phyloP scores from a whole-genome alignment of 345 rosid species.

The Eucalyptus marginata region DNA sequence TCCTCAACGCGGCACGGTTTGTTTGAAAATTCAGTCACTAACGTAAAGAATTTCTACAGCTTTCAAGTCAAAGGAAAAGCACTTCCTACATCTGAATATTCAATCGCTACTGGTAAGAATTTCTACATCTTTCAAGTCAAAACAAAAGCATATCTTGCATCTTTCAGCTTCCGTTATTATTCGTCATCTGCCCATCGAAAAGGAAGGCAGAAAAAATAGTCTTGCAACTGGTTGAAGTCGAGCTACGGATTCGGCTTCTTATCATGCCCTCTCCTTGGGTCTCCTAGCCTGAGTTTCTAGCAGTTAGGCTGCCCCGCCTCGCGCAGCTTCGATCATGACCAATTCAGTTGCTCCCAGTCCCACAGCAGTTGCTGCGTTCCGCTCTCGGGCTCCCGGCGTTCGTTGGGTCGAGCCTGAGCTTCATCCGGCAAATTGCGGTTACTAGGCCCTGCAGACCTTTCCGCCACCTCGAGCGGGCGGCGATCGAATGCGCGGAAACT shows the following conservation, averaged over 20 bases:
- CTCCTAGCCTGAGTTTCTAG: neutral
- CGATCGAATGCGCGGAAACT: slow-evolving; percentile 77
- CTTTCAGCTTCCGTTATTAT: neutral
- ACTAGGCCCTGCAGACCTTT: slow-evolving; percentile 3
- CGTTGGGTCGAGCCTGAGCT: neutral
- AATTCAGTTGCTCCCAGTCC: slow-evolving; percentile 45
- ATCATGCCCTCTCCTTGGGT: neutral
- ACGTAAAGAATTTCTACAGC: neutral
- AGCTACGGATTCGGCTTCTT: neutral
- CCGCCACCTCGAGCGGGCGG: slow-evolving; percentile 48
- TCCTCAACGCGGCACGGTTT: neutral
- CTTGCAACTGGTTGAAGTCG: neutral
- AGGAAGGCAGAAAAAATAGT: neutral
- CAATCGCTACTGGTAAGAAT: neutral
- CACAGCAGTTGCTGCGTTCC: slow-evolving; percentile 9
- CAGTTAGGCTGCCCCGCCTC: neutral
- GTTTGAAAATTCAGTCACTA: neutral
- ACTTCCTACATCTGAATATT: neutral
- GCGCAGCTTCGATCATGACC: slow-evolving; percentile 16
- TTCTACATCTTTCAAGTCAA: neutral
- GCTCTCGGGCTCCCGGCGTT: neutral
- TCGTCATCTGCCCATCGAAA: neutral
- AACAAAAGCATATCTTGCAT: neutral
- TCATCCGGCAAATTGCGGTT: neutral
- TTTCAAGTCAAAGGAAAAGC: neutral